Evolutionary conservation across 176 grass and related monocot genomes (phyloP).

Genomic region (Neostapfia colusana): DNA sequence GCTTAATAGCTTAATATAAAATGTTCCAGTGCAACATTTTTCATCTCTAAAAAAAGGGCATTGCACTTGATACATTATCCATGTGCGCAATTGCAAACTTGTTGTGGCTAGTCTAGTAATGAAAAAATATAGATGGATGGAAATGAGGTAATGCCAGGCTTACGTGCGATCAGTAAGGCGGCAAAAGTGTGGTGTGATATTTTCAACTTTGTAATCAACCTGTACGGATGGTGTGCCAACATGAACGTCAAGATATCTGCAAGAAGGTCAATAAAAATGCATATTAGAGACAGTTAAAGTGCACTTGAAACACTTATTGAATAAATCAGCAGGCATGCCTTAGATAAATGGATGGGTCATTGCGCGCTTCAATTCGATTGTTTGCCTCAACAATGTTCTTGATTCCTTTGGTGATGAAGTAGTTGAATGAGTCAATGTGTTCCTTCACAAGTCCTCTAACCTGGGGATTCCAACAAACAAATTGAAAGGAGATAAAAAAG

Average conservation of each 20-base stretch:
- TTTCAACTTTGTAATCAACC: slow-evolving; percentile 36
- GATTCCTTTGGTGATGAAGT: slow-evolving; percentile 72
- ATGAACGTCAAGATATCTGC: slow-evolving; percentile 55
- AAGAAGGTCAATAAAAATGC: not conserved
- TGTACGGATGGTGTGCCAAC: slow-evolving; percentile 48
- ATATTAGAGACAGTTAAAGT: not conserved
- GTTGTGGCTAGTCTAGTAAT: not conserved
- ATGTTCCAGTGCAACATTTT: not conserved
- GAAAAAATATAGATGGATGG: not conserved
- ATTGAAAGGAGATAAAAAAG: not conserved
- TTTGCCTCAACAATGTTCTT: slow-evolving; percentile 77
- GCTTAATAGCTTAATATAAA: not conserved
- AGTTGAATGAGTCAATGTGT: slow-evolving; percentile 90
- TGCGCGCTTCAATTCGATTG: slow-evolving; percentile 45
- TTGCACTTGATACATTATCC: not conserved
- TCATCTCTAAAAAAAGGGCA: not conserved
- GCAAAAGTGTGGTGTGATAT: slow-evolving; percentile 67
- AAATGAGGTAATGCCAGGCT: slow-evolving; percentile 19
- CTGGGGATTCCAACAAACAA: slow-evolving; percentile 25
- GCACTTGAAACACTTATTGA: not conserved
- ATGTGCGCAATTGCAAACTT: not conserved
- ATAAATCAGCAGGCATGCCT: slow-evolving; percentile 26
- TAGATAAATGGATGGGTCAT: slow-evolving; percentile 66
- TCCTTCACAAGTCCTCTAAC: slow-evolving; percentile 85
- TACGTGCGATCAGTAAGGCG: slow-evolving; percentile 92